Evolutionary conservation across 805 yeast species (phyloP).

Genomic region (Nadsonia fulvescens): DNA sequence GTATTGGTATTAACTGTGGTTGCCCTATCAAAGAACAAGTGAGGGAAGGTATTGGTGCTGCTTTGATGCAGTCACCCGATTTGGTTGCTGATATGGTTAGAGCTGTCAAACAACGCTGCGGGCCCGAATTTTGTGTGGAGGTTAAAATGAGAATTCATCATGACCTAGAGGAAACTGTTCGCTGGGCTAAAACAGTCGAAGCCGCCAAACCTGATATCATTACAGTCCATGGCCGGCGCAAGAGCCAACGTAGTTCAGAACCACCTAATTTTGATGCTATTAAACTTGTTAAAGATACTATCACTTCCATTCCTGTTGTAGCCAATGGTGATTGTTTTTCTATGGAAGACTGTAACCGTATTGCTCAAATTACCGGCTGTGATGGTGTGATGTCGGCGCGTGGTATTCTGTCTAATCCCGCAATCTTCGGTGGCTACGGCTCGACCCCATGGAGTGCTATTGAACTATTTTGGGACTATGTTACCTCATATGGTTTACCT

Average conservation of each 20-base stretch:
- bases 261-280: slow-evolving; percentile 80
- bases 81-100: slow-evolving; percentile 67
- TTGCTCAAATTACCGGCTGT: slow-evolving; percentile 49
- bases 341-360: slow-evolving; percentile 42
- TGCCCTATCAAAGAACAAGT: slow-evolving; percentile 94
- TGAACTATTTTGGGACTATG: slow-evolving; percentile 65
- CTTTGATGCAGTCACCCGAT: slow-evolving; percentile 71
- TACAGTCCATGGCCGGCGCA: slow-evolving; percentile 86
- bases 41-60: slow-evolving; percentile 93
- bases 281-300: slow-evolving; percentile 36
- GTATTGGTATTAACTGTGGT: slow-evolving; percentile 89
- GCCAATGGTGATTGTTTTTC: slow-evolving; percentile 93
- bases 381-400: slow-evolving; percentile 95
- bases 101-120: slow-evolving; percentile 63
- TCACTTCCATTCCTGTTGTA: slow-evolving; percentile 49
- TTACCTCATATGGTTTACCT: slow-evolving; percentile 68
- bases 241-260: slow-evolving; percentile 63
- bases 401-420: slow-evolving; percentile 76
- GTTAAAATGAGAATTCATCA: slow-evolving; percentile 82
- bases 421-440: slow-evolving; percentile 55
- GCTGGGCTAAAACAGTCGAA: slow-evolving; percentile 57
- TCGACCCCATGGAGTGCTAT: slow-evolving; percentile 83
- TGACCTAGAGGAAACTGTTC: slow-evolving; percentile 53
- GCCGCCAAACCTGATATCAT: slow-evolving; percentile 83
- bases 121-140: slow-evolving; percentile 58